Evolutionary conservation across 768 basidiomycete species (phyloP), one percentile per base, ranked within the genome.

Genomic region (Gymnopilus junonius): DNA sequence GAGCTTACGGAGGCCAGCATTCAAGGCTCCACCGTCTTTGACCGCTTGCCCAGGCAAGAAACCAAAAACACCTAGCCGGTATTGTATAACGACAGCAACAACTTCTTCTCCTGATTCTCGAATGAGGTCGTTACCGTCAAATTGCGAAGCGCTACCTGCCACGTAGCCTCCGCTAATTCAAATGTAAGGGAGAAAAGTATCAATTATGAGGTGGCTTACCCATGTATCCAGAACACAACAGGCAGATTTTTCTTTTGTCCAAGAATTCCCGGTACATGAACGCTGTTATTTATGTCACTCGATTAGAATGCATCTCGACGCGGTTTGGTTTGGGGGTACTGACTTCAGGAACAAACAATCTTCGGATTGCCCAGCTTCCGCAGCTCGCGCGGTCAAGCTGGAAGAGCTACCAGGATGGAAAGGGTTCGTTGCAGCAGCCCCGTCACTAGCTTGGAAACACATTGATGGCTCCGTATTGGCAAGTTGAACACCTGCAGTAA

Each of bases 1-100:
- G 6, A 27, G 5, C 82, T 55, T 65, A 85, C 84, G 71, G 45
- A 86, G 66, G 27, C 83, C 84, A 10, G 81, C 83, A 54, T 85
- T 86, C 51, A 83, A 66, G 2, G 64, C 77, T 7, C 85, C 85
- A 8, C 72, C 71, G 8, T 74, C 67, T 56, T 84, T 79, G 6
- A 85, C 77, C 31, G 76, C 67, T 35, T 69, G 61, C 0, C 84
- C 82, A 21, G 83, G 60, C 32, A 85, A 68, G 68, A 84, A 85
- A 6, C 83, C 83, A 63, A 79, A 81, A 2, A 81, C 58, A 1
- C 82, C 82, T 4, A 83, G 63, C 14, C 81, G 75, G 57, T 82
- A 83, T 62, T 83, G 82, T 10, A 80, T 75, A 27, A 78, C 59
- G 12, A 82, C 80, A 2, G 73, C 74, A 0, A 82, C 71, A 2